These are phyloP conservation scores for Gynandropsis gynandra DNA, from an alignment of 345 rosid genomes.

Conservation along the genomic window DNA sequence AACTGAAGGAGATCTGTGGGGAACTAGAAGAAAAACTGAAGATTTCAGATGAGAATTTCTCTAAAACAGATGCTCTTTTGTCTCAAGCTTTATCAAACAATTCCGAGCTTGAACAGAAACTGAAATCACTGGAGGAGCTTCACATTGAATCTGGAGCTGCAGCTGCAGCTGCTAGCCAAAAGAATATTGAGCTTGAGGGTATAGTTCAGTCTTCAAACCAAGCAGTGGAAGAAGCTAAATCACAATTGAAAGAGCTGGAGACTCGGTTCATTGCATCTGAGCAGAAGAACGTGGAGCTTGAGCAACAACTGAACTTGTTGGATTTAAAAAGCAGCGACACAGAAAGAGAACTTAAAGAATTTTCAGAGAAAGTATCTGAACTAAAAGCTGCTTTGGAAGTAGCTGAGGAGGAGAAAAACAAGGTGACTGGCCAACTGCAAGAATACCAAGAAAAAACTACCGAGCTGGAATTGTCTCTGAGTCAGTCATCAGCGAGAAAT, in stretches of 20 bases:
- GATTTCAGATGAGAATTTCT: constrained; percentile 53
- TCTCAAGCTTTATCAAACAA: constrained; percentile 63
- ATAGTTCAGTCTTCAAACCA: constrained; percentile 44
- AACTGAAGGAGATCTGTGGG: constrained; percentile 35
- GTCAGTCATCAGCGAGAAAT: constrained; percentile 32
- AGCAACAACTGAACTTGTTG: constrained; percentile 50
- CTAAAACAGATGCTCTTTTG: constrained; percentile 55
- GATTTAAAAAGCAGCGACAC: constrained; percentile 47
- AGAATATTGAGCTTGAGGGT: constrained; percentile 68
- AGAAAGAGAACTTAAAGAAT: constrained; percentile 49
- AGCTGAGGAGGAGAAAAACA: constrained; percentile 57
- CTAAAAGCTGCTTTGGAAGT: constrained; percentile 40
- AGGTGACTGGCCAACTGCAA: constrained; percentile 35
- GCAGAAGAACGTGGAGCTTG: constrained; percentile 68
- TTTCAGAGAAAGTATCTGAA: constrained; percentile 47
- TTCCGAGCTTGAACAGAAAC: constrained; percentile 63
- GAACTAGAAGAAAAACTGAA: constrained; percentile 67
- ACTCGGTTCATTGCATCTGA: constrained; percentile 48
- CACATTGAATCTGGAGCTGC: constrained; percentile 51
- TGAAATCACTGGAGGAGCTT: constrained; percentile 63
- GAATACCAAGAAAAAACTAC: constrained; percentile 45
- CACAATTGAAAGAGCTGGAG: constrained; percentile 65
- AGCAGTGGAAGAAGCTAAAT: constrained; percentile 59
- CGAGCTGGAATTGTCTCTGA: constrained; percentile 51
- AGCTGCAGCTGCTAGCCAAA: constrained; percentile 61